These are phyloP conservation scores for Quercus variabilis DNA, from an alignment of 306 rosid species.

Conservation along the genomic window DNA sequence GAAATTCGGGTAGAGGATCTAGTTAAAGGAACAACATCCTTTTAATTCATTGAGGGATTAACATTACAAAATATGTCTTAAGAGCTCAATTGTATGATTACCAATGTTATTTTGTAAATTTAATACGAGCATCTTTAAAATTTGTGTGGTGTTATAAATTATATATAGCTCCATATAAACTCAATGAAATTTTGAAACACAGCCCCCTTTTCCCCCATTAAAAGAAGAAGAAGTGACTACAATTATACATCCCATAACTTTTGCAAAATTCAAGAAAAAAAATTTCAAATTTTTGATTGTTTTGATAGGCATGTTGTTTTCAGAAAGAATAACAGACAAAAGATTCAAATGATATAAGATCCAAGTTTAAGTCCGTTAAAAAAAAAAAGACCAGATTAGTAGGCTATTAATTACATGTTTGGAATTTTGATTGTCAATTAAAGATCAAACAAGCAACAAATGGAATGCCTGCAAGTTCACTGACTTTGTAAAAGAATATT, in stretches of 20 bases:
- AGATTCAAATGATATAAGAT: background rate
- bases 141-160: no score
- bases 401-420: background rate
- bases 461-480: conserved; percentile 8
- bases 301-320: background rate
- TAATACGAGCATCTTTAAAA: no score
- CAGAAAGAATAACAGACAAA: background rate
- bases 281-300: background rate
- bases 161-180: no score
- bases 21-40: background rate
- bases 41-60: background rate
- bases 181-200: no score
- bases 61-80: background rate
- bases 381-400: no score
- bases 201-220: no score
- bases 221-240: background rate
- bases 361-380: background rate
- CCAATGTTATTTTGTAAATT: no score
- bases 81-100: no score
- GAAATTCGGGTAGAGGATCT: conserved; percentile 39
- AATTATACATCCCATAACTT: background rate
- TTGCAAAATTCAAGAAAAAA: background rate
- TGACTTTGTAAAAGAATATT: background rate
- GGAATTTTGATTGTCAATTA: background rate
- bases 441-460: background rate